Evolutionary conservation across 306 rosid genomes (phyloP).

Genomic region (Trifolium fragiferum): DNA sequence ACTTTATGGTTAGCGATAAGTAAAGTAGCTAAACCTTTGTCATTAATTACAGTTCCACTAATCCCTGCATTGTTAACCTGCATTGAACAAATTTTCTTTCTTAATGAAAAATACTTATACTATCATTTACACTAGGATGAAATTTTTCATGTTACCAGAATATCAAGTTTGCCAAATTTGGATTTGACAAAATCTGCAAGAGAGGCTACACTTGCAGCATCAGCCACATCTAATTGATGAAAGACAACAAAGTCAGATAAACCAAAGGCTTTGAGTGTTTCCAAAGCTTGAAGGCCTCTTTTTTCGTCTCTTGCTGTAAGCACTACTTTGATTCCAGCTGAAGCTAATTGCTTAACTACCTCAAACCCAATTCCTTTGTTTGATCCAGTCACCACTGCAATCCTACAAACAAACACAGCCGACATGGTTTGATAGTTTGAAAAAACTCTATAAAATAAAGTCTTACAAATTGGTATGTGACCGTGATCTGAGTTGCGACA

Average conservation of each 20-base stretch:
- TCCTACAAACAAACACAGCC: neutral
- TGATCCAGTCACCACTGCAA: slow-evolving; percentile 43
- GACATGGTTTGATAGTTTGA: too few species aligned
- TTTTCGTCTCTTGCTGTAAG: slow-evolving; percentile 46
- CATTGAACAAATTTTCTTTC: neutral
- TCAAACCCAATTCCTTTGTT: slow-evolving; percentile 48
- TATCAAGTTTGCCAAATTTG: slow-evolving; percentile 23
- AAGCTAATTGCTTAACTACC: slow-evolving; percentile 42
- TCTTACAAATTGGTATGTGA: too few species aligned
- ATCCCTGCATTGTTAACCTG: slow-evolving; percentile 64
- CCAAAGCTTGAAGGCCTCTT: slow-evolving; percentile 42
- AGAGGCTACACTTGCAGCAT: slow-evolving; percentile 8
- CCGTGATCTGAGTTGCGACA: too few species aligned
- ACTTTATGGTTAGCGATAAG: neutral
- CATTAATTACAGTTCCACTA: slow-evolving; percentile 35
- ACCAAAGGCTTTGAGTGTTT: slow-evolving; percentile 38
- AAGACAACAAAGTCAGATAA: slow-evolving; percentile 39
- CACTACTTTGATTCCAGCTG: slow-evolving; percentile 41
- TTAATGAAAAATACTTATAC: too few species aligned
- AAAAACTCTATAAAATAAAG: too few species aligned
- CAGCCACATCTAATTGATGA: slow-evolving; percentile 21
- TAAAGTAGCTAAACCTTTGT: neutral
- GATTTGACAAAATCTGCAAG: slow-evolving; percentile 25
- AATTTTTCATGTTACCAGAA: slow-evolving; percentile 10
- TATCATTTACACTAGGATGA: too few species aligned